Percentiles rank a stretch among this genome's conserved stretches.
Evolutionary conservation across 1,139 yeast species (phyloP).

Genomic region (Sugiyamaella paludigena): DNA sequence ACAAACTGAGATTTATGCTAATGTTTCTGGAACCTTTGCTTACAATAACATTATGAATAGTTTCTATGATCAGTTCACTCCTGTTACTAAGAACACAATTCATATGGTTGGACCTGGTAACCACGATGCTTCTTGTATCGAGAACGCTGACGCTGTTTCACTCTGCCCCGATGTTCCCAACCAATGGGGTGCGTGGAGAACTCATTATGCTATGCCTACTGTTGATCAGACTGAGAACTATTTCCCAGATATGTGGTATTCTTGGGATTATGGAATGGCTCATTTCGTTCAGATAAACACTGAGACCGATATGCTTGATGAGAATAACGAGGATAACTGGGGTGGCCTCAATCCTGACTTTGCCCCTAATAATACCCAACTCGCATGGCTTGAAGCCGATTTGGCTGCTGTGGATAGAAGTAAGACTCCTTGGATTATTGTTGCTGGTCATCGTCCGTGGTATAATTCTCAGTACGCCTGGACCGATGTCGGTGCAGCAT

Average conservation of each 20-base stretch:
- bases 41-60: constrained; percentile 17
- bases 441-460: constrained; percentile 38
- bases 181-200: constrained; percentile 28
- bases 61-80: constrained; percentile 29
- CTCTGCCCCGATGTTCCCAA: constrained; percentile 30
- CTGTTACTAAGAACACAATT: constrained; percentile 25
- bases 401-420: constrained; percentile 34
- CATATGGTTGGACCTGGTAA: constrained; percentile 35
- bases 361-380: constrained; percentile 27
- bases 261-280: constrained; percentile 30
- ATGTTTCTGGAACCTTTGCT: constrained; percentile 7
- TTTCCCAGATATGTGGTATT: constrained; percentile 30
- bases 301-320: constrained; percentile 29
- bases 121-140: constrained; percentile 31
- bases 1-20: constrained; percentile 17
- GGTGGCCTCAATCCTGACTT: constrained; percentile 24
- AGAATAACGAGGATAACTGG: constrained; percentile 25
- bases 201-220: constrained; percentile 30
- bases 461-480: constrained; percentile 19
- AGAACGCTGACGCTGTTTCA: constrained; percentile 10
- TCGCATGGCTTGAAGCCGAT: constrained; percentile 44
- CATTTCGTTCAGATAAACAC: constrained; percentile 28
- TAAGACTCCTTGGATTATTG: constrained; percentile 32
- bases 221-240: constrained; percentile 20
- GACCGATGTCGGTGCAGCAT: constrained; percentile 22